These are phyloP conservation scores for Colletotrichum sp. DNA, from an alignment of 2,329 filamentous ascomycete species.

Conservation along the genomic window DNA sequence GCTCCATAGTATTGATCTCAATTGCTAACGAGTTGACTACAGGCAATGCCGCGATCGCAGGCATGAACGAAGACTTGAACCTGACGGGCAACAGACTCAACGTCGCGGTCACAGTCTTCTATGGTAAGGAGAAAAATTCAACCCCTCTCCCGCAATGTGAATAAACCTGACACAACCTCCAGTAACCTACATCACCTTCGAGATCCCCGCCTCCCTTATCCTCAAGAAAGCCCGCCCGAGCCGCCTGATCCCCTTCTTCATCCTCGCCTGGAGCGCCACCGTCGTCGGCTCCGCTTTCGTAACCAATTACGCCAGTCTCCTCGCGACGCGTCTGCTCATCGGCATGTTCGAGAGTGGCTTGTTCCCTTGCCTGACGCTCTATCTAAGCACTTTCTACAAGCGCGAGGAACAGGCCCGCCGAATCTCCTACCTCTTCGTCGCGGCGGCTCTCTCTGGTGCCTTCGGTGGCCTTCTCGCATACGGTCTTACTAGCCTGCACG, in stretches of 20 bases:
- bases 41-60: constrained; percentile 37
- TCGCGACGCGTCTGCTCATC: constrained; percentile 49
- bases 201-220: constrained; percentile 33
- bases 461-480: constrained; percentile 49
- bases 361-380: constrained; percentile 50
- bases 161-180: constrained; percentile 60
- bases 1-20: rapidly evolving
- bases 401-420: constrained; percentile 29
- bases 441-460: constrained; percentile 44
- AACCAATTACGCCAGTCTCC: constrained; percentile 43
- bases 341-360: constrained; percentile 54
- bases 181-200: constrained; percentile 53
- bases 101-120: constrained; percentile 47
- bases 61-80: constrained; percentile 36
- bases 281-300: constrained; percentile 54
- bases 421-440: constrained; percentile 54
- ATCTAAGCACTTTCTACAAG: constrained; percentile 43
- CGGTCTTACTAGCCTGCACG: constrained; percentile 37
- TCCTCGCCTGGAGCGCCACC: constrained; percentile 50
- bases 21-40: neutral
- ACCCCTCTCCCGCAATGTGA: no score
- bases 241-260: constrained; percentile 30
- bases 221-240: constrained; percentile 37
- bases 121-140: no score
- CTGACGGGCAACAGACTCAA: constrained; percentile 43